These are phyloP conservation scores for Aquanectria penicillioides DNA, from an alignment of 2,329 filamentous ascomycete species.

Conservation along the genomic window DNA sequence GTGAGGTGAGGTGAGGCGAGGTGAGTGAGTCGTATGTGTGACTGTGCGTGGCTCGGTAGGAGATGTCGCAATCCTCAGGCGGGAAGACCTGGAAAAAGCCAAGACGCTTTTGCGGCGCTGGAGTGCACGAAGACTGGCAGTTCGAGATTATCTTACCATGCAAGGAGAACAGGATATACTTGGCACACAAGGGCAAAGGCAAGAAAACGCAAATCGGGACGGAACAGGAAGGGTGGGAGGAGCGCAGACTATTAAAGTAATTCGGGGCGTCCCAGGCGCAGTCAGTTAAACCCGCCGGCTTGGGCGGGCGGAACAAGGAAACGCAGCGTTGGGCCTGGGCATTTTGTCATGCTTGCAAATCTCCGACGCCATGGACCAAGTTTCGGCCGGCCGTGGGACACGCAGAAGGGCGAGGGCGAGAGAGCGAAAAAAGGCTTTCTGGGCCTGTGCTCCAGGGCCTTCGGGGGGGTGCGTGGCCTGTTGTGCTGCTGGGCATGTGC, in stretches of 20 bases:
- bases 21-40: background rate
- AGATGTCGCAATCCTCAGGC: constrained; percentile 6
- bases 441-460: too few relatives aligned
- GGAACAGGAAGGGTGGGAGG: background rate
- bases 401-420: too few relatives aligned
- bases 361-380: constrained; percentile 27
- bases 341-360: constrained; percentile 43
- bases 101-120: too few relatives aligned
- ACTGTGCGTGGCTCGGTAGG: background rate
- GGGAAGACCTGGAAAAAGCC: background rate
- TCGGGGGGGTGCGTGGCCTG: too few relatives aligned
- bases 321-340: constrained; percentile 6
- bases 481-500: too few relatives aligned
- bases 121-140: too few relatives aligned
- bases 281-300: too few relatives aligned
- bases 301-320: too few relatives aligned
- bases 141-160: too few relatives aligned
- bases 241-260: constrained; percentile 1
- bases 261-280: too few relatives aligned
- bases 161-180: background rate
- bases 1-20: background rate
- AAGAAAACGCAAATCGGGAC: background rate
- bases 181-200: background rate
- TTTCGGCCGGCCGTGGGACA: constrained; percentile 7
- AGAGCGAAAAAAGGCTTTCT: too few relatives aligned